These are phyloP conservation scores for Candida khao-thaluensis DNA, from an alignment of 805 yeast species.

Conservation along the genomic window DNA sequence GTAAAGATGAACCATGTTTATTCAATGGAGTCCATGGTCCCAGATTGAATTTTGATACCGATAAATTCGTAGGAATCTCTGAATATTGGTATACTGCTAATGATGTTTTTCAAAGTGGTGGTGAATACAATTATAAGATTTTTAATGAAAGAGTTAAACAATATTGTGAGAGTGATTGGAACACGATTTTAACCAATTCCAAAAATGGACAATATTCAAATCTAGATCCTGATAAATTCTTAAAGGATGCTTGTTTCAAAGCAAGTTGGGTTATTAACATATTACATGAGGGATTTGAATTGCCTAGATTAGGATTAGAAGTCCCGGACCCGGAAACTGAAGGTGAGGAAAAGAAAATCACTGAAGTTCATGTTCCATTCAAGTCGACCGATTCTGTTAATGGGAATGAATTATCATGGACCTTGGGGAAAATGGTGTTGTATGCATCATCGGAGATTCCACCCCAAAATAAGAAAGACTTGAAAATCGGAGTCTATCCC, in stretches of 20 bases:
- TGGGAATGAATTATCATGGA: conserved; percentile 93
- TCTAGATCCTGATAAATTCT: conserved; percentile 48
- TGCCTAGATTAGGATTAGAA: conserved; percentile 71
- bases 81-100: conserved; percentile 98
- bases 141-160: conserved; percentile 65
- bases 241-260: conserved; percentile 84
- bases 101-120: conserved; percentile 85
- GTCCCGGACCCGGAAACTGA: conserved; percentile 22
- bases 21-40: conserved; percentile 97
- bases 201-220: conserved; percentile 58
- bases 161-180: conserved; percentile 81
- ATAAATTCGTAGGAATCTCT: conserved; percentile 88
- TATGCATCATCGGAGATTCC: conserved; percentile 74
- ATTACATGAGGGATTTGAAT: conserved; percentile 86
- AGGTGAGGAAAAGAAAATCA: conserved; percentile 30
- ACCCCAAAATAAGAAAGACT: conserved; percentile 15
- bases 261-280: conserved; percentile 92
- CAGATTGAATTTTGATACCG: conserved; percentile 70
- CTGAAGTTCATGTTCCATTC: conserved; percentile 55
- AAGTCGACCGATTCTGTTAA: conserved; percentile 78
- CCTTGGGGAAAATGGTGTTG: conserved; percentile 80
- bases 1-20: conserved; percentile 84
- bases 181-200: conserved; percentile 44
- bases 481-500: conserved; percentile 40
- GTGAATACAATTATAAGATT: conserved; percentile 73